Conservation (phyloP, 352 stramenopile genomes). For the Globisporangium abappressorium region DNA sequence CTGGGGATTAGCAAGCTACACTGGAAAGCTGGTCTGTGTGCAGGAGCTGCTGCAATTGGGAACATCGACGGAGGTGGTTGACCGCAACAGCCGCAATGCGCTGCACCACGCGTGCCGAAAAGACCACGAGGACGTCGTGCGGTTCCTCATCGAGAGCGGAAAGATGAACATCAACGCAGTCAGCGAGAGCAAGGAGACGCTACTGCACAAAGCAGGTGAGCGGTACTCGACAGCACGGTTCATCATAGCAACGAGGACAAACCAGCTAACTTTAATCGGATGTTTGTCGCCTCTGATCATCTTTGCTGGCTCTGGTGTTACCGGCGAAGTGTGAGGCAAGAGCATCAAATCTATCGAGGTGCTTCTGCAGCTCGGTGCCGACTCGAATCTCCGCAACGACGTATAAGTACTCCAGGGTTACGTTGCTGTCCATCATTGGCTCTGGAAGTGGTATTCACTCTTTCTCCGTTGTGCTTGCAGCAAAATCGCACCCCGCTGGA, state of each 20-base stretch:
- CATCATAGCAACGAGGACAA: not conserved
- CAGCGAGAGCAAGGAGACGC: conserved; percentile 69
- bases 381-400: conserved; percentile 57
- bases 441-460: no score
- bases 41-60: conserved; percentile 52
- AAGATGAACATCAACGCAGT: conserved; percentile 54
- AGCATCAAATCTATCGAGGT: conserved; percentile 53
- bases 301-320: not conserved
- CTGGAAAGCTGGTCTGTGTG: conserved; percentile 46
- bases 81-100: conserved; percentile 61
- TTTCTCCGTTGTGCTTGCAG: conserved; percentile 18
- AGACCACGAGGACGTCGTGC: conserved; percentile 58
- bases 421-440: not conserved
- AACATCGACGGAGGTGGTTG: conserved; percentile 28
- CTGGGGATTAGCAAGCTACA: conserved; percentile 35
- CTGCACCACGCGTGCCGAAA: conserved; percentile 73
- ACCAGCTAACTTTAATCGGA: not conserved
- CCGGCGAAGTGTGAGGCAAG: conserved; percentile 32
- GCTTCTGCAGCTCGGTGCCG: conserved; percentile 55
- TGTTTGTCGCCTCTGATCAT: not conserved
- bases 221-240: not conserved
- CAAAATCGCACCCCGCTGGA: conserved; percentile 68
- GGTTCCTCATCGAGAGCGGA: conserved; percentile 37
- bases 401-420: conserved; percentile 17
- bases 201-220: conserved; percentile 77